These are phyloP conservation scores for Phytopythium ostracodes DNA, from an alignment of 352 stramenopile species.

Conservation along the genomic window DNA sequence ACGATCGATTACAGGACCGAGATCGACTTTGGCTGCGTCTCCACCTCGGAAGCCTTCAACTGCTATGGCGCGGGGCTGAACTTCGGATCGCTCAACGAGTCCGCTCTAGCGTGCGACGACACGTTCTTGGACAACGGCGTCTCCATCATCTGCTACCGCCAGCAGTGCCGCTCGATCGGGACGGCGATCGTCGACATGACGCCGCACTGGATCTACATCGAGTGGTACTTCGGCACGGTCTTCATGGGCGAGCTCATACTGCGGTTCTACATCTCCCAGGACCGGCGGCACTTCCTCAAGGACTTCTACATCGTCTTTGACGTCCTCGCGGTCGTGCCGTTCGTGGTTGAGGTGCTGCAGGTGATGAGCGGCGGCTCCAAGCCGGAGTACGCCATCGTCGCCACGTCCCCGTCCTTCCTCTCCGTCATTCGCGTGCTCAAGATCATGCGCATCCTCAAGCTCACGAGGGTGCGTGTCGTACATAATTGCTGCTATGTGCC, in stretches of 20 bases:
- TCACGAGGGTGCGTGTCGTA: conserved; percentile 35
- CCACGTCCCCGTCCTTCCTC: conserved; percentile 56
- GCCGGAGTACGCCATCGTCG: conserved; percentile 58
- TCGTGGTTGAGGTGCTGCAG: conserved; percentile 51
- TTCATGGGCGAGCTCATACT: conserved; percentile 60
- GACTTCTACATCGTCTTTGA: conserved; percentile 70
- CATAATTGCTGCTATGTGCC: not conserved
- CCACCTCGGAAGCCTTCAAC: conserved; percentile 1
- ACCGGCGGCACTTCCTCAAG: conserved; percentile 33
- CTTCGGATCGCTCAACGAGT: conserved; percentile 38
- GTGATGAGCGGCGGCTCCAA: conserved; percentile 17
- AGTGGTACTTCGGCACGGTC: conserved; percentile 52
- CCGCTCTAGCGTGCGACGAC: conserved; percentile 23
- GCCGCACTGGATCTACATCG: conserved; percentile 74
- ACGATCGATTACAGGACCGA: conserved; percentile 23
- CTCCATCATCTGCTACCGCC: conserved; percentile 41
- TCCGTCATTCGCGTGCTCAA: conserved; percentile 68
- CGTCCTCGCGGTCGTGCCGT: conserved; percentile 56
- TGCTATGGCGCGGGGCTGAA: conserved; percentile 57
- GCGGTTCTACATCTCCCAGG: conserved; percentile 45
- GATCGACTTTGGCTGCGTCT: conserved; percentile 45
- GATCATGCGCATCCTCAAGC: conserved; percentile 71
- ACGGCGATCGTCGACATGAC: conserved; percentile 57
- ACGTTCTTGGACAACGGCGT: conserved; percentile 25
- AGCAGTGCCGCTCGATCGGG: conserved; percentile 30